Evolutionary conservation across 2,329 filamentous ascomycete species (phyloP).

Genomic region (Passalora sequoiae): DNA sequence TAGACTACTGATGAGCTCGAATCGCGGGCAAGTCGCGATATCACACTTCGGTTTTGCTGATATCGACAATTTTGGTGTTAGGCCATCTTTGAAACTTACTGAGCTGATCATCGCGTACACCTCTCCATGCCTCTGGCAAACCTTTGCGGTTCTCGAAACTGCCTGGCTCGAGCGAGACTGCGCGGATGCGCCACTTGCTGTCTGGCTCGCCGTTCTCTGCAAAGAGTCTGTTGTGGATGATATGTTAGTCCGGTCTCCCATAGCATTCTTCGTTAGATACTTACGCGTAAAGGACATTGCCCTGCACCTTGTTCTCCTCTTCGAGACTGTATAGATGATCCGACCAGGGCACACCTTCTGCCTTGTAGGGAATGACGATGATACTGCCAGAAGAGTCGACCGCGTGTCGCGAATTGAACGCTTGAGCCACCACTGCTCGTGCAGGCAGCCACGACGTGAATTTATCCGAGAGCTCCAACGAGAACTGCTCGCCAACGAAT

Average conservation of each 20-base stretch:
- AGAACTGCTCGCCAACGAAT: constrained; percentile 86
- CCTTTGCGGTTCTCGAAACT: constrained; percentile 91
- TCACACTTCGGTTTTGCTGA: no score
- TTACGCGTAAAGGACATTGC: constrained; percentile 73
- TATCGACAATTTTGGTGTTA: no score
- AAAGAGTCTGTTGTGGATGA: no score
- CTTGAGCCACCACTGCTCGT: constrained; percentile 67
- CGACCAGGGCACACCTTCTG: constrained; percentile 85
- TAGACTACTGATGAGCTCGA: no score
- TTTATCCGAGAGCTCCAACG: constrained; percentile 72
- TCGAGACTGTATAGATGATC: constrained; percentile 92
- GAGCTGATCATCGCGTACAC: constrained; percentile 79
- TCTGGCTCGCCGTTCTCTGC: constrained; percentile 71
- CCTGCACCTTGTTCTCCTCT: constrained; percentile 46
- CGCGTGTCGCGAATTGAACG: constrained; percentile 64
- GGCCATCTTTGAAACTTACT: no score
- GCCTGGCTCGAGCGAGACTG: constrained; percentile 76
- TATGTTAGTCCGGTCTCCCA: no score
- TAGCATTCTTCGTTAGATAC: no score
- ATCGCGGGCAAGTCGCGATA: no score
- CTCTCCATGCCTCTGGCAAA: constrained; percentile 85
- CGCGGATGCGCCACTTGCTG: constrained; percentile 89
- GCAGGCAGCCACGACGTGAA: constrained; percentile 79
- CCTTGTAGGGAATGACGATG: constrained; percentile 60
- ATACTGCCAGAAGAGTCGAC: constrained; percentile 72